Evolutionary conservation across 2,329 filamentous ascomycete genomes (phyloP).

Genomic region (Aureobasidium sp.): DNA sequence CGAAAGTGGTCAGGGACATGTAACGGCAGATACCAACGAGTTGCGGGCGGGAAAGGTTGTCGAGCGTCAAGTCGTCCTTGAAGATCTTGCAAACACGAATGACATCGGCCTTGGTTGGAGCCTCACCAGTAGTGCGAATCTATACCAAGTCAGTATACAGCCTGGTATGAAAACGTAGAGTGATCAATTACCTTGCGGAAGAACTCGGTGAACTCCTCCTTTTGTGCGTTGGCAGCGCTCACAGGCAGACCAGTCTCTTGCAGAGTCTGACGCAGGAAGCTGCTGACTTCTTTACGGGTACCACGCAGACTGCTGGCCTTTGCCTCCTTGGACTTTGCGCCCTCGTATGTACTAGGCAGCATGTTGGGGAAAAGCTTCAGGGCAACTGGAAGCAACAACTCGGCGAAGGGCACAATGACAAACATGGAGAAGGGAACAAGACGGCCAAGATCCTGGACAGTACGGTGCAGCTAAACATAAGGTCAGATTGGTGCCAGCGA

Average conservation of each 20-base stretch:
- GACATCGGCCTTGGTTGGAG: constrained; percentile 79
- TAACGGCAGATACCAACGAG: constrained; percentile 97
- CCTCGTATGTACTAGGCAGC: constrained; percentile 94
- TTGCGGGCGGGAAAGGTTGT: constrained; percentile 96
- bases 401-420: constrained; percentile 91
- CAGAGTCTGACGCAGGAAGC: constrained; percentile 78
- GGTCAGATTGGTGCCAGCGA: background rate
- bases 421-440: constrained; percentile 95
- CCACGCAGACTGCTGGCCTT: constrained; percentile 75
- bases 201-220: constrained; percentile 90
- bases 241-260: constrained; percentile 89
- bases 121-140: constrained; percentile 72
- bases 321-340: constrained; percentile 76
- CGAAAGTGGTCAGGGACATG: constrained; percentile 95
- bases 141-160: constrained; percentile 17
- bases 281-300: constrained; percentile 88
- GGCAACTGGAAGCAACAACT: constrained; percentile 82
- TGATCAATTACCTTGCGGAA: constrained; percentile 72
- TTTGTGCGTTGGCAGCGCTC: constrained; percentile 73
- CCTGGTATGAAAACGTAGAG: too few relatives aligned
- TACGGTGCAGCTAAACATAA: constrained; percentile 57
- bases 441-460: constrained; percentile 85
- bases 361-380: constrained; percentile 95
- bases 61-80: constrained; percentile 92
- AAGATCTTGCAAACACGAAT: constrained; percentile 99